Percentiles rank a stretch among this genome's conserved stretches.
Evolutionary conservation across 1,139 yeast genomes (phyloP).

Genomic region (Debaryomyces subglobosus): DNA sequence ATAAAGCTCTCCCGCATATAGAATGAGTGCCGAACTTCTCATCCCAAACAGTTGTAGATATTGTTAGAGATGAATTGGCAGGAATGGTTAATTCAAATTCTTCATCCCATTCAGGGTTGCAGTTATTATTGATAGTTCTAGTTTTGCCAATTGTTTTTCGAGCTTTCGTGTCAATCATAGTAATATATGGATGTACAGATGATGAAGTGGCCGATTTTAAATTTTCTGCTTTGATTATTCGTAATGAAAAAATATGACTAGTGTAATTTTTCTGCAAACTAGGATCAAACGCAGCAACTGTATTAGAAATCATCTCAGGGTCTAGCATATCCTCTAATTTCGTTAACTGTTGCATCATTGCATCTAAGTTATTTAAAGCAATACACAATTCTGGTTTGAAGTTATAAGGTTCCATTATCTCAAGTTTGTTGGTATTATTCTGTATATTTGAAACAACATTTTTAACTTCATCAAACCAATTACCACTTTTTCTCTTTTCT

Average conservation of each 20-base stretch:
- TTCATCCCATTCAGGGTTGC: conserved; percentile 88
- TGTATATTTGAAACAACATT: conserved; percentile 52
- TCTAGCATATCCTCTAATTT: conserved; percentile 63
- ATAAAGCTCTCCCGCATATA: conserved; percentile 67
- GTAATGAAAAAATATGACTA: conserved; percentile 65
- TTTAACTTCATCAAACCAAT: conserved; percentile 50
- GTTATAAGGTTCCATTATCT: conserved; percentile 57
- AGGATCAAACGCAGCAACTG: conserved; percentile 41
- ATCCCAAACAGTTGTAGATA: conserved; percentile 77
- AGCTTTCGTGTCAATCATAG: conserved; percentile 62
- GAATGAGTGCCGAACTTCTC: conserved; percentile 62
- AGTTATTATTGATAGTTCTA: conserved; percentile 59
- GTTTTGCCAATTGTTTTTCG: conserved; percentile 72
- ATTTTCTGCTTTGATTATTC: conserved; percentile 72
- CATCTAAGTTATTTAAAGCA: conserved; percentile 71
- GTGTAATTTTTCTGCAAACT: conserved; percentile 34
- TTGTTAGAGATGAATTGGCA: conserved; percentile 42
- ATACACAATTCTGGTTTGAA: conserved; percentile 70
- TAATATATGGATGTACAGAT: conserved; percentile 66
- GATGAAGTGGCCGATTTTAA: conserved; percentile 48
- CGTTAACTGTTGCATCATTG: conserved; percentile 59
- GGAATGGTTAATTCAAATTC: conserved; percentile 65
- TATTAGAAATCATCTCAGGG: conserved; percentile 60
- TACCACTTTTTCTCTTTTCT: conserved; percentile 29
- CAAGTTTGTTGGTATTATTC: conserved; percentile 29